Conservation (phyloP, 179 eudicot species). For the Monotropa hypopitys region DNA sequence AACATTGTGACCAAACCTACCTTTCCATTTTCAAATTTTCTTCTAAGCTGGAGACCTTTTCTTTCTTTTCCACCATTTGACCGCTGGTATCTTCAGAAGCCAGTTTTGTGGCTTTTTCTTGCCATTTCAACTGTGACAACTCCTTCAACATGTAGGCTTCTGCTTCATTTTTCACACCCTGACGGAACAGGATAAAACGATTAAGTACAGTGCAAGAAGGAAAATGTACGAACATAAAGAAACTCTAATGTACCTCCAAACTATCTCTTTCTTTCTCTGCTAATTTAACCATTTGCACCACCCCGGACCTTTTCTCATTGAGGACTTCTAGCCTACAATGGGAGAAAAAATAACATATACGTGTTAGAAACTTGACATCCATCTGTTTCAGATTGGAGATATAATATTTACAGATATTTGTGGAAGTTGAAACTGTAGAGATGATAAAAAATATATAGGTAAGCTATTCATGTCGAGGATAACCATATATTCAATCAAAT, state of each 20-base stretch:
- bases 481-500: neutral
- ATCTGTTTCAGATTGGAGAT: neutral
- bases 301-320: conserved; percentile 82
- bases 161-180: conserved; percentile 94
- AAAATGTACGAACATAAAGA: neutral
- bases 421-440: neutral
- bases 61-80: conserved; percentile 41
- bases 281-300: conserved; percentile 94
- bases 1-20: conserved; percentile 20
- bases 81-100: conserved; percentile 58
- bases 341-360: neutral
- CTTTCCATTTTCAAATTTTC: conserved; percentile 58
- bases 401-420: neutral
- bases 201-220: neutral
- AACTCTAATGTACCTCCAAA: conserved; percentile 49
- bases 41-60: conserved; percentile 48
- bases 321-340: conserved; percentile 59
- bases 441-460: no score
- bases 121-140: conserved; percentile 71
- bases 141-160: conserved; percentile 90
- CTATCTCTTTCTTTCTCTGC: conserved; percentile 93
- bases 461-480: neutral
- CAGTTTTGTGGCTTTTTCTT: conserved; percentile 69
- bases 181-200: conserved; percentile 7
- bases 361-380: neutral